Percentiles rank a stretch among this genome's conserved stretches.
These are phyloP conservation scores for Naegleria lovaniensis DNA, from an alignment of 208 protist genomes.

Conservation along the genomic window DNA sequence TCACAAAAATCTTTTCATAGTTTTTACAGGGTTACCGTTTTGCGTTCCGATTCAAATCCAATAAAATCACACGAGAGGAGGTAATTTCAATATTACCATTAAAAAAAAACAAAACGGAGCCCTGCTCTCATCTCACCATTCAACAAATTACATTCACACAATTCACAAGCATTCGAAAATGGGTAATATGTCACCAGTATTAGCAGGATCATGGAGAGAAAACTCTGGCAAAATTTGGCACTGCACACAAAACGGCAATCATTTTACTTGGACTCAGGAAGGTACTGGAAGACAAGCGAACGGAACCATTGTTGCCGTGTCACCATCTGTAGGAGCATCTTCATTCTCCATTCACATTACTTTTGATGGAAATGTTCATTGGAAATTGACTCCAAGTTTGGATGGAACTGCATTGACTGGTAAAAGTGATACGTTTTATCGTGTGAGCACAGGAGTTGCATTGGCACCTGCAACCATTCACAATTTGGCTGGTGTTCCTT, in stretches of 20 bases:
- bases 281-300: neutral
- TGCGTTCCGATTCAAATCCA: too few species aligned
- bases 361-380: slow-evolving; percentile 1
- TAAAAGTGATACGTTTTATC: neutral
- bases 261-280: neutral
- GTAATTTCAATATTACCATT: too few species aligned
- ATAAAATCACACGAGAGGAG: too few species aligned
- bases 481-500: neutral
- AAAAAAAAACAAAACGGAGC: too few species aligned
- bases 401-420: neutral
- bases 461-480: neutral
- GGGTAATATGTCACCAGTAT: neutral
- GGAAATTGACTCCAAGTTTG: neutral
- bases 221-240: neutral
- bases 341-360: neutral
- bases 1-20: too few species aligned
- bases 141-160: too few species aligned
- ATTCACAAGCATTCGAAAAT: neutral
- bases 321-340: too few species aligned
- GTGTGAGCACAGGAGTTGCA: neutral
- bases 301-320: neutral
- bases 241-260: neutral
- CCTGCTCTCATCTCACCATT: too few species aligned
- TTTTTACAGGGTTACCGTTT: too few species aligned
- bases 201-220: neutral